Base-by-base conservation (phyloP, 306 rosid genomes). In the Casuarina glauca region DNA sequence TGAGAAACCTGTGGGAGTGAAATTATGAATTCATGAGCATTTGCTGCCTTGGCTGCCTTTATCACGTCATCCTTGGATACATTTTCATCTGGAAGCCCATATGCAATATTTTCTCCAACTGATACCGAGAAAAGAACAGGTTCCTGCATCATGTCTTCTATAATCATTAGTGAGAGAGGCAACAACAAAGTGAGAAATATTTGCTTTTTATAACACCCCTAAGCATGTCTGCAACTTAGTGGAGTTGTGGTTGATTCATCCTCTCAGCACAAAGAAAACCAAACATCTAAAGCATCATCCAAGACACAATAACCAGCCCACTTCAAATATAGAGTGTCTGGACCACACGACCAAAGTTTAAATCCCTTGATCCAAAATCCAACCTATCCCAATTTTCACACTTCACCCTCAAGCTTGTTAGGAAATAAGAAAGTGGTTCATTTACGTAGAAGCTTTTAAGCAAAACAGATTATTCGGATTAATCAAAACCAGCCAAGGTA, bases 21-120 rank as follows among this genome's bases (percentile, higher is more conserved):
- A 86, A 95, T 84, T 76, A 95, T 92, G 78, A 95, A 95, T 32
- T 94, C 98, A 53, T 95, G 98, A 68, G 98, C 98, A 84, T 92
- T 95, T 77, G 98, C 98, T 50, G 98, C 97, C 80, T 90, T 95
- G 13, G 98, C 97, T 69, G 98, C 97, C 88, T 95, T 95, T 81
- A 95, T 91, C 75, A 95, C 89, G 10, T 95, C 98, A 49, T 95
- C 97, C 83, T 78, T 92, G 49, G 97, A 92, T 79, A 95, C 97
- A 64, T 83, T 43, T 10, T 95, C 93, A 72, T 95, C 97, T 19
- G 97, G 98, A 89, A 92, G 98, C 82, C 98, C 98, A 73, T 95
- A 95, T 45, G 97, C 97, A 68, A 95, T 92, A 79, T 95, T 95
- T 88, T 95, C 98, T 78, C 97, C 98, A 48, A 95, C 92, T 69